phyloP scores from a whole-genome alignment of 1,284 basidiomycete genomes.

The Inonotus obliquus region DNA sequence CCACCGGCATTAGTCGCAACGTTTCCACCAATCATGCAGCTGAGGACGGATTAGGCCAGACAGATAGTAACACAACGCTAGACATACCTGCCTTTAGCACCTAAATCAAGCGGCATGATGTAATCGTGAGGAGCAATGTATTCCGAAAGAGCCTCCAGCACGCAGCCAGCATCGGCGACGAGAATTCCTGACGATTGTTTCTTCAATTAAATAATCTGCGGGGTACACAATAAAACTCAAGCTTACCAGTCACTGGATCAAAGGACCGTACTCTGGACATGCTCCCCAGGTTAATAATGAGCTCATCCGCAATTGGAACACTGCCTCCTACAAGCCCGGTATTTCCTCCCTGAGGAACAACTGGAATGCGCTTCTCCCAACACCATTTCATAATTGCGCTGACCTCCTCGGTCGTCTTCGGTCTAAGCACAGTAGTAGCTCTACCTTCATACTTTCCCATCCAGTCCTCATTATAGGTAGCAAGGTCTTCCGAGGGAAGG shows the following conservation, averaged over 20 bases:
- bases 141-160: constrained; percentile 89
- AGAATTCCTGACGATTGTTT: too few relatives aligned
- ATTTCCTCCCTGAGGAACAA: constrained; percentile 98
- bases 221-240: constrained; percentile 17
- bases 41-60: constrained; percentile 27
- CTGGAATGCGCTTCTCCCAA: constrained; percentile 70
- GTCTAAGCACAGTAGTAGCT: constrained; percentile 84
- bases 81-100: constrained; percentile 90
- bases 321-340: constrained; percentile 98
- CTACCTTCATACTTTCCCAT: constrained; percentile 93
- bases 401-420: constrained; percentile 85
- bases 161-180: constrained; percentile 87
- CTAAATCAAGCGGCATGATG: constrained; percentile 97
- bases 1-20: constrained; percentile 98
- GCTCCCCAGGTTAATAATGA: constrained; percentile 81
- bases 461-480: constrained; percentile 90
- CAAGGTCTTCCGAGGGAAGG: constrained; percentile 47
- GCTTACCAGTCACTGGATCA: constrained; percentile 81
- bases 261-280: constrained; percentile 88
- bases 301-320: constrained; percentile 86
- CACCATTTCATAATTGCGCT: constrained; percentile 86
- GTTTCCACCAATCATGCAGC: constrained; percentile 98
- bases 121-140: constrained; percentile 85
- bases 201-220: too few relatives aligned
- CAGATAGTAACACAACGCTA: neutral